These are phyloP conservation scores for Rhizophora apiculata DNA, from an alignment of 345 rosid species.

Conservation along the genomic window DNA sequence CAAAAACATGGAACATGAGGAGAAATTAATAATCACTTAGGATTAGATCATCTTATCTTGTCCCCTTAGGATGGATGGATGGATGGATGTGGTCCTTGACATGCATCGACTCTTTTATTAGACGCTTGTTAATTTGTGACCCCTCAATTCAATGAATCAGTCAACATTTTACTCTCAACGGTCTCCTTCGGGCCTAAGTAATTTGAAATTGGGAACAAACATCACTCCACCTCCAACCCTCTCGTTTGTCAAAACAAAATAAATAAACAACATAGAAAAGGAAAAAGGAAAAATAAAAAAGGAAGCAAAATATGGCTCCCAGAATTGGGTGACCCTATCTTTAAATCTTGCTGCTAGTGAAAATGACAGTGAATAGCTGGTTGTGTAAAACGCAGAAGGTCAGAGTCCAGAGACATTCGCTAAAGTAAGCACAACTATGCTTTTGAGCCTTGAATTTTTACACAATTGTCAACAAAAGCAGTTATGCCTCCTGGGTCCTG, in stretches of 20 bases:
- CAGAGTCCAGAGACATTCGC: neutral
- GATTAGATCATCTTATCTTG: neutral
- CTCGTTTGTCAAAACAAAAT: neutral
- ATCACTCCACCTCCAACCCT: neutral
- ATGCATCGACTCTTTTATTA: neutral
- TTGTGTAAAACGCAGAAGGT: too few species aligned
- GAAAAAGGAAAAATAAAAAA: neutral
- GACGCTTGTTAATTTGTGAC: neutral
- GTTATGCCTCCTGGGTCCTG: too few species aligned
- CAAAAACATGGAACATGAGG: neutral
- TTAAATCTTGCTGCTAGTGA: constrained; percentile 5
- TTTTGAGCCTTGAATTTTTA: too few species aligned
- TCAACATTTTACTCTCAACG: constrained; percentile 8
- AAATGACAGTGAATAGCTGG: constrained; percentile 8
- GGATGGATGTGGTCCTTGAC: neutral
- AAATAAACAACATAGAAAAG: too few species aligned
- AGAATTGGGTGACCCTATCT: neutral
- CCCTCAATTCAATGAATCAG: neutral
- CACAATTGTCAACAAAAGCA: too few species aligned
- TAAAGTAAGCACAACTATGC: neutral
- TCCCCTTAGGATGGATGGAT: neutral
- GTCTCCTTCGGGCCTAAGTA: constrained; percentile 2
- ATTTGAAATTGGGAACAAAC: neutral
- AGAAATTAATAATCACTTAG: neutral
- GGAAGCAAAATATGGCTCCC: neutral